Base-by-base conservation (phyloP, 2,329 filamentous ascomycete genomes). In the Triangularia verruculosa region DNA sequence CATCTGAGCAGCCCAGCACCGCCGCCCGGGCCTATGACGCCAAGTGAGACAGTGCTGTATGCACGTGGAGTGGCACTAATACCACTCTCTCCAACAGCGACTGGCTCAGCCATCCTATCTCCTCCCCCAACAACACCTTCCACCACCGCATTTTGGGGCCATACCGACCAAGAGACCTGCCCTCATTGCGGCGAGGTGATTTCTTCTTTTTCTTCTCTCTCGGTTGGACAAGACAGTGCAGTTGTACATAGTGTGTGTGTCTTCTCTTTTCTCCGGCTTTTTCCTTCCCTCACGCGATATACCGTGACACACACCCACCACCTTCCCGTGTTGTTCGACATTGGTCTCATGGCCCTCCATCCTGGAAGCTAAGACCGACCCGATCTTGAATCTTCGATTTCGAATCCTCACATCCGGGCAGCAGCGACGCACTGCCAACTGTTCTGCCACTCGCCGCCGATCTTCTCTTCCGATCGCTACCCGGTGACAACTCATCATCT, bases 41-140 rank as follows among this genome's bases (percentile, higher is more conserved):
- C 65, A 66, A 61, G 65, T 64, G 57, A 64, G 60, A 64, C 65
- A 64, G 27, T 30, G 47, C 57, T 27, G 54, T 32, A 60, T 55
- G 30, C 65, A 64, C 65, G 65, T 66, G 65, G 62, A 63, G 61
- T 17, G 32, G 17, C 22, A 24, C 59, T 52, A 59, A 52, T 27
- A 54, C 51, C n/a, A 15, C 51, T 47, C n/a, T n/a, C 17, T 53
- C 20, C 47, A 53, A 53, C 47, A 52, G 24, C 17, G 3, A 39
- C 34, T 39, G 39, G 39, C 39, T 39, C 43, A 43, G 53, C 22
- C 51, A 61, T 56, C 30, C 32, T 13, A 34, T 34, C 32, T 34
- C 8, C 43, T 34, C 15, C 56, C 51, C 47, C 56, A n/a, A n/a
- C n/a, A n/a, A n/a, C n/a, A n/a, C 61, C 22, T 61, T 55, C 61